Base-by-base conservation (phyloP, 495 filamentous ascomycete species). In the Tuber brumale region DNA sequence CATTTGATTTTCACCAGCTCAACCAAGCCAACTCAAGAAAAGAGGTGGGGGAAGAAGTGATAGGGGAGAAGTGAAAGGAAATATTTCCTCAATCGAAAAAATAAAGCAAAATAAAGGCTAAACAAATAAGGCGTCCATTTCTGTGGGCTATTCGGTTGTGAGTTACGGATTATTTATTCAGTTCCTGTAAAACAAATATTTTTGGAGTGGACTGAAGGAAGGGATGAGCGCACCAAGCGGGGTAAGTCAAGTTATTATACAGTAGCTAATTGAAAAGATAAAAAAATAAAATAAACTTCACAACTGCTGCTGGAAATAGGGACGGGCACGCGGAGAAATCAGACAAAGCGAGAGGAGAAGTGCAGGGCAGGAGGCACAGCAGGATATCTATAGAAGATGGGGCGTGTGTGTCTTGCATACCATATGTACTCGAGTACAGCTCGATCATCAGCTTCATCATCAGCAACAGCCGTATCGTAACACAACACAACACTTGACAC, bases 71-170 rank as follows among this genome's bases (percentile, higher is more conserved):
- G 71, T 66, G 72, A 69, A 35, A 79, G 39, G 10, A 70, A 41
- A 72, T 46, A 42, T 70, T 42, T 70, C 61, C 70, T 57, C 70
- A 80, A 78, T 75, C 18, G 10, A 73, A 69, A 74, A 74, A 74
- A 27, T 74, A 72, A 75, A 70, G 71, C 73, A 78, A 71, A 72
- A 44, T 61, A n/a, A 61, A 76, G 76, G 70, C 76, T 75, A 42
- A 69, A 73, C 75, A 42, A 45, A 45, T 74, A 73, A 61, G 57
- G 27, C 10, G 12, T 18, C 27, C 57, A 72, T 79, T 71, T 74
- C 18, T 77, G 37, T 27, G 51, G 39, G 77, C 76, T 75, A 74
- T 31, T 66, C 10, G 3, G n/a, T 16, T 66, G 7, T 18, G 27
- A 66, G 27, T 31, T 66, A n/a, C 57, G n/a, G 57, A 66, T 31